Conservation (phyloP, 768 basidiomycete species). For the Psilocybe cyanescens region DNA sequence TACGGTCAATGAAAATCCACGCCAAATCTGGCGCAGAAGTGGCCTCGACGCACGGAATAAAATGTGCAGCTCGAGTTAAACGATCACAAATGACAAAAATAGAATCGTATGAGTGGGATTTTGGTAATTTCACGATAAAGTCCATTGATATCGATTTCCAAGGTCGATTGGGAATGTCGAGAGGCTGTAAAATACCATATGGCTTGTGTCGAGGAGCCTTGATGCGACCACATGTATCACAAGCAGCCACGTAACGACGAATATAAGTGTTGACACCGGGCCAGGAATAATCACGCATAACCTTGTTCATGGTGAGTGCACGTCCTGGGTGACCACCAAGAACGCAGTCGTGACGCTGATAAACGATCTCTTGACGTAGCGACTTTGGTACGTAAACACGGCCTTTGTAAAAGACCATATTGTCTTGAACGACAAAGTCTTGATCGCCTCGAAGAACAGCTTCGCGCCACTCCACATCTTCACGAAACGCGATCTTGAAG, state of each 20-base stretch:
- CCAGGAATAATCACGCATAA: constrained; percentile 45
- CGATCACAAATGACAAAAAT: constrained; percentile 41
- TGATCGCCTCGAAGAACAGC: constrained; percentile 18
- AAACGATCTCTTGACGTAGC: constrained; percentile 31
- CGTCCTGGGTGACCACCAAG: constrained; percentile 37
- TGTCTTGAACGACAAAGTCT: constrained; percentile 21
- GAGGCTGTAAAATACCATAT: constrained; percentile 38
- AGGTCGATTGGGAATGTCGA: constrained; percentile 37
- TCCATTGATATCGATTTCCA: constrained; percentile 46
- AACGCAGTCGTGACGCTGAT: constrained; percentile 37
- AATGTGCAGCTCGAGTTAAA: constrained; percentile 44
- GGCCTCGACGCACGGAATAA: constrained; percentile 37
- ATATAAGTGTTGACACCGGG: constrained; percentile 30
- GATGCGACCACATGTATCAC: constrained; percentile 34
- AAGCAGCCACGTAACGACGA: constrained; percentile 33
- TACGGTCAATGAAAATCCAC: constrained; percentile 35
- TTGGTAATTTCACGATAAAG: constrained; percentile 44
- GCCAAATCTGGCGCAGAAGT: constrained; percentile 34
- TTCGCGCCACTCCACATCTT: constrained; percentile 28
- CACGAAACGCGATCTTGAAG: constrained; percentile 25
- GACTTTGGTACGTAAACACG: constrained; percentile 32
- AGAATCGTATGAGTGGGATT: constrained; percentile 37
- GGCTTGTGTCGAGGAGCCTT: constrained; percentile 38
- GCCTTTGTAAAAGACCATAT: constrained; percentile 28
- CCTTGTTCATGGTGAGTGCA: constrained; percentile 32